Percentiles rank a stretch among this genome's conserved stretches.
Evolutionary conservation across 345 rosid genomes (phyloP).

Genomic region (Rhodomyrtus tomentosa): DNA sequence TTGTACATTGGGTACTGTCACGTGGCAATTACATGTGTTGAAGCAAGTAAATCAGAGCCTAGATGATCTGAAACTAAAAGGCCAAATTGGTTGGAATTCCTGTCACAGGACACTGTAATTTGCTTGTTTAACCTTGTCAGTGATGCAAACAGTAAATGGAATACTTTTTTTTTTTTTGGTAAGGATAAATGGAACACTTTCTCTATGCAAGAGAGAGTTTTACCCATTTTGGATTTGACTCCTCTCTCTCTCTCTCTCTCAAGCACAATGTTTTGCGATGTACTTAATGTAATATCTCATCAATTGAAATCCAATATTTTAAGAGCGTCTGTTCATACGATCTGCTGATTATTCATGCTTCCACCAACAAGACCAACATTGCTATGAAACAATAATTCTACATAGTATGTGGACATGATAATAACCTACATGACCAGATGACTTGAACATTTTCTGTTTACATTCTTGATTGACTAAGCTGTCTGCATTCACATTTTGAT

Average conservation of each 20-base stretch:
- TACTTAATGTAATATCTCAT: background rate
- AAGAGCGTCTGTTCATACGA: background rate
- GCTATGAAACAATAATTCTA: background rate
- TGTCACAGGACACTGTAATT: background rate
- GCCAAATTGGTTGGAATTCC: background rate
- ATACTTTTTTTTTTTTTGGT: too few relatives aligned
- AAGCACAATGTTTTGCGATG: background rate
- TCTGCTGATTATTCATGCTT: background rate
- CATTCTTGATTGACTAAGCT: background rate
- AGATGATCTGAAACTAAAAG: background rate
- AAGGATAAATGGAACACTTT: background rate
- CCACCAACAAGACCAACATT: background rate
- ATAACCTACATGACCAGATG: background rate
- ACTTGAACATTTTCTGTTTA: background rate
- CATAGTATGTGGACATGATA: background rate
- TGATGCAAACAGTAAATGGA: background rate
- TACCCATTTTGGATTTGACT: background rate
- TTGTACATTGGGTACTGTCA: background rate
- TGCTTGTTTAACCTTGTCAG: background rate
- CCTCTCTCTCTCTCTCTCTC: background rate
- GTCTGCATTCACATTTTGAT: background rate
- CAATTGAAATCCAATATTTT: background rate
- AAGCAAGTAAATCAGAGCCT: background rate
- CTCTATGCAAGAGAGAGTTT: background rate
- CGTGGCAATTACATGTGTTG: background rate